Percentiles rank a stretch among this genome's conserved stretches.
Evolutionary conservation across 2,329 filamentous ascomycete species (phyloP).

Genomic region (Neonectria ditissima): DNA sequence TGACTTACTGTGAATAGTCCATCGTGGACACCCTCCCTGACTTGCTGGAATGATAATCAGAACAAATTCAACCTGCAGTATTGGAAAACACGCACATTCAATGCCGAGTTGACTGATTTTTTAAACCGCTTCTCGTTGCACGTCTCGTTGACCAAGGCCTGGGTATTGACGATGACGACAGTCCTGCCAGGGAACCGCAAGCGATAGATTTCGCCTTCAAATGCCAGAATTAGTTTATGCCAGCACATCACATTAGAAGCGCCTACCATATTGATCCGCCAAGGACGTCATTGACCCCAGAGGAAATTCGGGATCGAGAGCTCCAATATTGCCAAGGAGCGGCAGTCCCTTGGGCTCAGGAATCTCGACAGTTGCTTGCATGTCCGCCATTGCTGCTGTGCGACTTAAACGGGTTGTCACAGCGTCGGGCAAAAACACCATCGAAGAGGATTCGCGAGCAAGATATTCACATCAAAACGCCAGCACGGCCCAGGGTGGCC

Average conservation of each 20-base stretch:
- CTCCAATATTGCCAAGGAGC: constrained; percentile 71
- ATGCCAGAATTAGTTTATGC: background rate
- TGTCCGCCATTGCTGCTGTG: constrained; percentile 12
- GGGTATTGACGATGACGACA: constrained; percentile 63
- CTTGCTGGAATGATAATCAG: constrained; percentile 50
- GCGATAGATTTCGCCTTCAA: constrained; percentile 30
- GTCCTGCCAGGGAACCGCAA: constrained; percentile 30
- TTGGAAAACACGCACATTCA: constrained; percentile 54
- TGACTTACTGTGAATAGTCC: constrained; percentile 71
- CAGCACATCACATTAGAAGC: background rate
- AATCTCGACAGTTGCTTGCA: constrained; percentile 56
- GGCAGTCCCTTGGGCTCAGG: constrained; percentile 72
- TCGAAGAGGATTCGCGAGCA: background rate
- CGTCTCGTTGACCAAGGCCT: constrained; percentile 69
- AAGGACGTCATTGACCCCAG: constrained; percentile 64
- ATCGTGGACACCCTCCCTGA: constrained; percentile 72
- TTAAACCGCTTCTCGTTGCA: constrained; percentile 74
- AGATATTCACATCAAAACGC: background rate
- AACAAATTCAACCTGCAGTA: too few relatives aligned
- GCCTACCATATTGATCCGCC: constrained; percentile 71
- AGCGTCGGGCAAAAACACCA: background rate
- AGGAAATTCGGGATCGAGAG: constrained; percentile 68
- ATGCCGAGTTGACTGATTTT: constrained; percentile 63
- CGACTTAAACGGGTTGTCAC: background rate
- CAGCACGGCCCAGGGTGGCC: background rate